Percentiles rank a stretch among this genome's conserved stretches.
Conservation (phyloP, 371 early-diverging fungal species). For the Globomyces sp. region DNA sequence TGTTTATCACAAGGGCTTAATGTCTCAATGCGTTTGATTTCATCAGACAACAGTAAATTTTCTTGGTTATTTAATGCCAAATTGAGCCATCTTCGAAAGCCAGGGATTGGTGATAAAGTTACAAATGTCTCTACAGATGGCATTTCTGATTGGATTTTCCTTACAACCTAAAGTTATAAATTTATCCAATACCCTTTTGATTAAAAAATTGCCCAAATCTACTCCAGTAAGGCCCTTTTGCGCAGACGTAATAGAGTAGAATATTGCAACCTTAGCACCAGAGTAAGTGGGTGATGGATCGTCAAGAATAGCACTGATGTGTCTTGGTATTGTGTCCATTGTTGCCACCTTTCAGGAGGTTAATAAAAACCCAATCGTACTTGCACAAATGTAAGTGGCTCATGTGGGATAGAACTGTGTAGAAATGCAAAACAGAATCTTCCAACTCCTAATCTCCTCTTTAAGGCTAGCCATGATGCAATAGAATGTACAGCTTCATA, state of each 20-base stretch:
- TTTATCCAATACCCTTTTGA: conserved; percentile 55
- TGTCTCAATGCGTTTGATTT: not conserved
- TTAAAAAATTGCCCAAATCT: conserved; percentile 80
- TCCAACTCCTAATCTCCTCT: conserved; percentile 71
- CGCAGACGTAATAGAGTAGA: conserved; percentile 82
- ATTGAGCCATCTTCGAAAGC: conserved; percentile 73
- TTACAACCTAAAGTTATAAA: conserved; percentile 49
- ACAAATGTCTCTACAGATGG: conserved; percentile 72
- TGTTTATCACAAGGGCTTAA: conserved; percentile 10
- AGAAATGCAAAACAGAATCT: conserved; percentile 79
- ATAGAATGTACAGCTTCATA: conserved; percentile 87
- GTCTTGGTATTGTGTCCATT: conserved; percentile 14
- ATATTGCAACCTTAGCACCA: conserved; percentile 62
- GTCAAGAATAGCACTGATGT: conserved; percentile 49
- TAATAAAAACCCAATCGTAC: not conserved
- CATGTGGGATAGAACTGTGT: conserved; percentile 64
- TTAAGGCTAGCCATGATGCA: conserved; percentile 68
- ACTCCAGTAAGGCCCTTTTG: conserved; percentile 79
- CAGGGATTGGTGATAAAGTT: conserved; percentile 85
- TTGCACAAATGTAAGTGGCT: conserved; percentile 82
- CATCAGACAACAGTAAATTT: conserved; percentile 12
- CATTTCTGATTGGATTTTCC: conserved; percentile 60
- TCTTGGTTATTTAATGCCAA: conserved; percentile 26
- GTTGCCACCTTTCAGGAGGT: conserved; percentile 5
- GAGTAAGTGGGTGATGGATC: conserved; percentile 41